These are phyloP conservation scores for Saturnispora serradocipensis DNA, from an alignment of 805 yeast species.

Conservation along the genomic window DNA sequence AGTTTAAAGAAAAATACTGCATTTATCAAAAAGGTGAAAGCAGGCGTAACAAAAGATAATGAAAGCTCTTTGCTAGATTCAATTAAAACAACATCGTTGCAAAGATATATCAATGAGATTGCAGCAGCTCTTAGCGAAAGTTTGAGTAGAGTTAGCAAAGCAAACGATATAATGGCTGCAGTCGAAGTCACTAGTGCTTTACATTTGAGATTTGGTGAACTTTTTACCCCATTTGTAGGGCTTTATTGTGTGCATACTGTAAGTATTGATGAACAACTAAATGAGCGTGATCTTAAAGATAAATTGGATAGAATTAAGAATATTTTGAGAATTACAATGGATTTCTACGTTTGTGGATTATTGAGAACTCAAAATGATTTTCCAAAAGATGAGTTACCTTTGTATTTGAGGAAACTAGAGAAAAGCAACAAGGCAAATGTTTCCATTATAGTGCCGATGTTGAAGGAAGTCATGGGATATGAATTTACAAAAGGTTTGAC, in stretches of 20 bases:
- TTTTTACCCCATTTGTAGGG: conserved; percentile 44
- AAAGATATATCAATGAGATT: conserved; percentile 67
- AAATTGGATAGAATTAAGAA: conserved; percentile 36
- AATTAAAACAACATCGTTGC: conserved; percentile 51
- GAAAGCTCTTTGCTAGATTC: conserved; percentile 46
- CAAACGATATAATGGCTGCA: conserved; percentile 52
- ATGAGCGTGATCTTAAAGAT: conserved; percentile 37
- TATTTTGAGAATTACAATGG: conserved; percentile 44
- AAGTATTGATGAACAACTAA: conserved; percentile 24
- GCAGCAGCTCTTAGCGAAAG: conserved; percentile 56
- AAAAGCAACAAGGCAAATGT: conserved; percentile 23
- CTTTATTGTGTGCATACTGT: conserved; percentile 35
- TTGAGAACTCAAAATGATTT: conserved; percentile 38
- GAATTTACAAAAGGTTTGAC: conserved; percentile 25
- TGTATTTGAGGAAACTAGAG: conserved; percentile 30
- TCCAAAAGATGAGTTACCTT: conserved; percentile 34
- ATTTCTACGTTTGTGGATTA: conserved; percentile 49
- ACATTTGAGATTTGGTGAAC: conserved; percentile 60
- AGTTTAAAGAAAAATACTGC: conserved; percentile 77
- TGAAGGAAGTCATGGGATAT: conserved; percentile 36
- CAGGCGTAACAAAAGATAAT: conserved; percentile 46
- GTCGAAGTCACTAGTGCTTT: conserved; percentile 60
- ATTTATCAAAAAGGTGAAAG: conserved; percentile 60
- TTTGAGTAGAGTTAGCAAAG: conserved; percentile 39
- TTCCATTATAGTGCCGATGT: conserved; percentile 28